Evolutionary conservation across 768 basidiomycete genomes (phyloP).

Genomic region (Kwoniella sp.): DNA sequence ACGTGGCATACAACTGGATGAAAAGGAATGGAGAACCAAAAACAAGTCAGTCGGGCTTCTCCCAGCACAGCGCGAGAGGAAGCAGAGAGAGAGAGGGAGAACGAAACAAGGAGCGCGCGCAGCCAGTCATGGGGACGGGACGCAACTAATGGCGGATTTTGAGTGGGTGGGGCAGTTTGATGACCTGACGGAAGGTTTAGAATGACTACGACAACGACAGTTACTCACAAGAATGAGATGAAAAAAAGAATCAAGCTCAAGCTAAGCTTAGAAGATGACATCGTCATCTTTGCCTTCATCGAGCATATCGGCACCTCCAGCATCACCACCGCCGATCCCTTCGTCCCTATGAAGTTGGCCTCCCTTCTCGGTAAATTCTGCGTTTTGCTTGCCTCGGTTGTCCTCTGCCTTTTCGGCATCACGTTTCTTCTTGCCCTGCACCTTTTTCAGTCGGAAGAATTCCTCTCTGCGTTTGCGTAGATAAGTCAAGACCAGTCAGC

Average conservation of each 20-base stretch:
- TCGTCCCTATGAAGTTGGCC: slow-evolving; percentile 51
- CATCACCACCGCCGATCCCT: slow-evolving; percentile 56
- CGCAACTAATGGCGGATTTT: too few species aligned
- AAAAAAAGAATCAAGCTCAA: background rate
- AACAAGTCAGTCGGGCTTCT: too few species aligned
- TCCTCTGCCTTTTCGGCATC: slow-evolving; percentile 60
- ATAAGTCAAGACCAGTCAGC: background rate
- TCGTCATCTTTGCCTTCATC: slow-evolving; percentile 81
- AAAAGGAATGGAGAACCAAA: too few species aligned
- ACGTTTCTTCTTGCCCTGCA: slow-evolving; percentile 95
- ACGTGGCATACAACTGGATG: too few species aligned
- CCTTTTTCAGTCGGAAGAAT: slow-evolving; percentile 81
- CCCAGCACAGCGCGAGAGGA: too few species aligned
- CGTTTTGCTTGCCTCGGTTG: slow-evolving; percentile 32
- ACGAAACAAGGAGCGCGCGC: too few species aligned
- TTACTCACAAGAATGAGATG: background rate
- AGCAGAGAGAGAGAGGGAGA: too few species aligned
- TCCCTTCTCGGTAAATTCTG: slow-evolving; percentile 43
- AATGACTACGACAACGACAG: too few species aligned
- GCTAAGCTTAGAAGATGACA: slow-evolving; percentile 72
- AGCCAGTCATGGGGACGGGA: too few species aligned
- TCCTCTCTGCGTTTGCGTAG: slow-evolving; percentile 50
- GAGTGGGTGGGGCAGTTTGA: too few species aligned
- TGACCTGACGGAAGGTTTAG: too few species aligned
- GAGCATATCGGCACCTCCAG: slow-evolving; percentile 64